Evolutionary conservation across 768 basidiomycete genomes (phyloP), one percentile per base, ranked within the genome.

Genomic region (Mycena galopus): DNA sequence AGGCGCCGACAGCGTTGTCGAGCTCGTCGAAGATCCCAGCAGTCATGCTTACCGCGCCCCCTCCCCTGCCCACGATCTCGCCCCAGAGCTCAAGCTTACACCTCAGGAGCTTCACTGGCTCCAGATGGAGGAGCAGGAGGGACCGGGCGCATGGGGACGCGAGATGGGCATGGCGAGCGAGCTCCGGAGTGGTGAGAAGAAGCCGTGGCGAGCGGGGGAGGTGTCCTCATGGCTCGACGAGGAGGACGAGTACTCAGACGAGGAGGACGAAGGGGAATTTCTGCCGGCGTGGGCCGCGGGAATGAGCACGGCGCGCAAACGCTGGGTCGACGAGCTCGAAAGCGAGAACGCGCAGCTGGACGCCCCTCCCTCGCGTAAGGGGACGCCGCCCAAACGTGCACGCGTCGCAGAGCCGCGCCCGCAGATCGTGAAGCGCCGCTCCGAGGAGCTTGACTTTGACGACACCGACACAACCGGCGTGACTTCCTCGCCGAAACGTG

Each of bases 91-190:
- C 25, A 59, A 44, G 32, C 50, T 62, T 23, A 63, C 42, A 8
- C n/a, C 27, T 39, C 78, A 73, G 71, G 81, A 78, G 51, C 79
- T 73, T 58, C 80, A 76, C 7, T 80, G 79, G 9, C 79, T 79
- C n/a, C 81, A 81, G 32, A 81, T 82, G 47, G 80, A 79, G 14
- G 81, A 77, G 57, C 82, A 82, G 50, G 79, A 82, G 21, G 85
- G 82, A 29, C 83, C 77, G 3, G 76, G 74, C 0, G 69, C 65
- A 37, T 56, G 37, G 19, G 74, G 73, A 60, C 65, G 61, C 65
- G 69, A 65, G 75, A 74, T 55, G 67, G 57, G 23, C 77, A 74
- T 29, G 77, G 73, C 57, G 47, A 66, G 35, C 61, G 61, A 53
- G 47, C 65, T 21, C 72, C 25, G 58, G 62, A 32, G 44, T 56